phyloP scores from a whole-genome alignment of 164 flowering plant genomes.

The Cinnamomum micranthum region DNA sequence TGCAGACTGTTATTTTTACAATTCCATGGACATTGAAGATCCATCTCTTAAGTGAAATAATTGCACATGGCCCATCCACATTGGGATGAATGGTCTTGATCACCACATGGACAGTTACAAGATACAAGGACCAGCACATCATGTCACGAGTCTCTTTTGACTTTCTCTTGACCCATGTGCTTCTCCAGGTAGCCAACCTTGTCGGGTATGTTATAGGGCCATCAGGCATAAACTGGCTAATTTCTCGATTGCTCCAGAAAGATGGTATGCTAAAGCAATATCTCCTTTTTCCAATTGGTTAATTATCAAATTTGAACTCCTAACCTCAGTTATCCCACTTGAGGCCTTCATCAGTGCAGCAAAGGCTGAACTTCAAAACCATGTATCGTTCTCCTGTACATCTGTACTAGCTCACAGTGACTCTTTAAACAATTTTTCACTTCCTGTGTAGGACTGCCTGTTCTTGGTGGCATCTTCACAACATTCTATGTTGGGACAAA shows the following conservation, averaged over 20 bases:
- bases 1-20: not conserved
- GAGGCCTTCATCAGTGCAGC: not conserved
- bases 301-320: not conserved
- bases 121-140: not conserved
- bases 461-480: conserved; percentile 59
- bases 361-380: not conserved
- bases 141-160: not conserved
- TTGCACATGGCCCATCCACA: not conserved
- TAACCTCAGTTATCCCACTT: not conserved
- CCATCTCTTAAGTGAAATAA: not conserved
- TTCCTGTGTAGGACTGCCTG: conserved; percentile 54
- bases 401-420: no score
- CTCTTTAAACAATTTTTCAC: not conserved
- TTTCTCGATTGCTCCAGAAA: conserved; percentile 52
- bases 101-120: not conserved
- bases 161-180: not conserved
- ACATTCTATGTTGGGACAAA: conserved; percentile 90
- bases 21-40: not conserved
- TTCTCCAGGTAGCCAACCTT: conserved; percentile 77
- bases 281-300: not conserved
- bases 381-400: not conserved
- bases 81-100: not conserved
- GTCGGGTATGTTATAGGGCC: conserved; percentile 94
- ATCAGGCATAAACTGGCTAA: conserved; percentile 72
- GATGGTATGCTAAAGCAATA: conserved; percentile 42